Base-by-base conservation (phyloP, 768 basidiomycete species). In the Mycena crocata region DNA sequence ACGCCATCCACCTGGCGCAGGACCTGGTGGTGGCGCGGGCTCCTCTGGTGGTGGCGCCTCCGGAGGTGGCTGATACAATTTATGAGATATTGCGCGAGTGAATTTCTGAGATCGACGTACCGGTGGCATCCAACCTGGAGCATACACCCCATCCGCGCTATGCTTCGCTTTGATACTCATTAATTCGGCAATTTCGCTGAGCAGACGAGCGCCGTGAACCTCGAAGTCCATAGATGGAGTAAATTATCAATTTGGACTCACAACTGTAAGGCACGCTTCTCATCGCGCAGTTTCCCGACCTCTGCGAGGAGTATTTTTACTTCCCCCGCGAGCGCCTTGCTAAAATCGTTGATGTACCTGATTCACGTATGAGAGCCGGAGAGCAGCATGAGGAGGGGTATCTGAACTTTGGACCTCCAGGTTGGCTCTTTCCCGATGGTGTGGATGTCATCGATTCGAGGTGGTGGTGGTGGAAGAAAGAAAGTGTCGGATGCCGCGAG, bases 321-420 rank as follows among this genome's bases (percentile, higher is more conserved):
- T 80, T 95, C 93, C 19, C 82, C 79, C 3, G 93, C 91, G 30
- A 95, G 83, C 0, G 93, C 90, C 72, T 90, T 93, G 73, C 90
- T 93, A 76, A 95, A 94, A 69, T 95, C 92, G 69, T 93, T 90
- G 46, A 94, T 81, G 72, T 93, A 91, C 82, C 84, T 82, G n/a
- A n/a, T n/a, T n/a, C n/a, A n/a, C n/a, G n/a, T n/a, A n/a, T n/a
- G n/a, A n/a, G n/a, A n/a, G n/a, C n/a, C n/a, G n/a, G n/a, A n/a
- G n/a, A n/a, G n/a, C n/a, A n/a, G n/a, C n/a, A n/a, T n/a, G n/a
- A n/a, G n/a, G n/a, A n/a, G n/a, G n/a, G n/a, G n/a, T n/a, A n/a
- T n/a, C n/a, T n/a, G n/a, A n/a, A n/a, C n/a, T n/a, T n/a, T n/a
- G n/a, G n/a, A n/a, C n/a, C n/a, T n/a, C n/a, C n/a, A n/a, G n/a